Evolutionary conservation across 176 grass and related monocot genomes (phyloP).

Genomic region (Elaeis guineensis): DNA sequence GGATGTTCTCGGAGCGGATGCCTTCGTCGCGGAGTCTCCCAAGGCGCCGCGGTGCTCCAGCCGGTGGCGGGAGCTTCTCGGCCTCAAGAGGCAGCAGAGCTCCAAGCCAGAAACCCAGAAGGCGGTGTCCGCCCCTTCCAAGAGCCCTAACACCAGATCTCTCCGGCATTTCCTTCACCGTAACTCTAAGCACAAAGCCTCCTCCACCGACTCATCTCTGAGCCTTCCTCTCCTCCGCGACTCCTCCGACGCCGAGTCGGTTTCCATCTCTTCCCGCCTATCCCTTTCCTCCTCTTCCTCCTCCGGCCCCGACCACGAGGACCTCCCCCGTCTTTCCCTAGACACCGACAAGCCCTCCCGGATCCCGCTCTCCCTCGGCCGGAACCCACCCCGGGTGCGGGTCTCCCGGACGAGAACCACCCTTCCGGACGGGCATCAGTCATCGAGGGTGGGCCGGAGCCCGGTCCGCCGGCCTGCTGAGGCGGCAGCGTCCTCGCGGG

Average conservation of each 20-base stretch:
- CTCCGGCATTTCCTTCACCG: slow-evolving; percentile 64
- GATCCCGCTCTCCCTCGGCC: background rate
- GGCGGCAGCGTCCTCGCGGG: background rate
- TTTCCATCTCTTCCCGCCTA: slow-evolving; percentile 14
- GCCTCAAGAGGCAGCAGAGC: slow-evolving; percentile 32
- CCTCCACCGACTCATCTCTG: slow-evolving; percentile 40
- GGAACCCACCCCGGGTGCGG: background rate
- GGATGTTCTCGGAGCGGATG: slow-evolving; percentile 11
- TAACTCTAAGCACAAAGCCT: slow-evolving; percentile 22
- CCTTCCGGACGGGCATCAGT: background rate
- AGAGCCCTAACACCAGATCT: slow-evolving; percentile 30
- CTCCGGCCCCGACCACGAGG: slow-evolving; percentile 11
- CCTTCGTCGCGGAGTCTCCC: slow-evolving; percentile 17
- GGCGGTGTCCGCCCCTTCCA: slow-evolving; percentile 20
- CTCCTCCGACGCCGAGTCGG: slow-evolving; percentile 6
- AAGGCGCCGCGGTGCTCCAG: slow-evolving; percentile 36
- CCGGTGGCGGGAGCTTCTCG: slow-evolving; percentile 86
- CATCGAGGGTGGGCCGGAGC: background rate
- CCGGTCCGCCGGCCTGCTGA: background rate
- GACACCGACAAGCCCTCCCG: slow-evolving; percentile 1
- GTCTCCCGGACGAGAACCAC: background rate
- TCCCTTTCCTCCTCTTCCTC: slow-evolving; percentile 18
- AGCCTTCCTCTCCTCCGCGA: slow-evolving; percentile 17
- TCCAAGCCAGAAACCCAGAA: slow-evolving; percentile 20
- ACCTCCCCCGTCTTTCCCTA: slow-evolving; percentile 9